Evolutionary conservation across 768 basidiomycete genomes (phyloP).

Genomic region (Mrakia frigida): DNA sequence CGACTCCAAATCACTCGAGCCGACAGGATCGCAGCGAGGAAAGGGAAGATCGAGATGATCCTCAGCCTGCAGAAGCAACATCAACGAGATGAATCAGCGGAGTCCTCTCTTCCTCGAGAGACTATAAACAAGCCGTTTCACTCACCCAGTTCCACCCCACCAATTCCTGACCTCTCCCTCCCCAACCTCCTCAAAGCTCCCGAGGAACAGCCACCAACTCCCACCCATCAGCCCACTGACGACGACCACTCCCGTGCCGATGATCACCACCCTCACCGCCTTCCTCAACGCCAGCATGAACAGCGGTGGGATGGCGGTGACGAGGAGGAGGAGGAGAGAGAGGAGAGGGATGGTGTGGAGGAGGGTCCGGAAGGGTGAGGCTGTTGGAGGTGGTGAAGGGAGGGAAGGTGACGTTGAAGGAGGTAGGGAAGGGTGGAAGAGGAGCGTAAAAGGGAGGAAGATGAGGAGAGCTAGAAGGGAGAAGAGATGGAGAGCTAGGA

Average conservation of each 20-base stretch:
- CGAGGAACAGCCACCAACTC: slow-evolving; percentile 26
- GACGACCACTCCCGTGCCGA: neutral
- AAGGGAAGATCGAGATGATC: slow-evolving; percentile 17
- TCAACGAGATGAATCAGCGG: no score
- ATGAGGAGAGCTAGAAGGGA: slow-evolving; percentile 16
- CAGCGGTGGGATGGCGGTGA: slow-evolving; percentile 6
- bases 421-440: slow-evolving; percentile 9
- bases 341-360: slow-evolving; percentile 29
- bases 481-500: slow-evolving; percentile 19
- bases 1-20: slow-evolving; percentile 15
- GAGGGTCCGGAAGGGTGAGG: slow-evolving; percentile 30
- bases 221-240: neutral
- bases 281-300: slow-evolving; percentile 12
- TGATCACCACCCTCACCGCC: slow-evolving; percentile 7
- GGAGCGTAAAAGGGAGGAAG: slow-evolving; percentile 25
- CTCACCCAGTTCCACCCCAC: slow-evolving; percentile 31
- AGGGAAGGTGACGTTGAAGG: neutral
- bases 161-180: slow-evolving; percentile 11
- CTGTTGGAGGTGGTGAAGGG: neutral
- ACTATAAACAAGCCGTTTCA: no score
- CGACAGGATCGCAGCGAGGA: slow-evolving; percentile 4
- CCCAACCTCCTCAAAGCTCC: slow-evolving; percentile 16
- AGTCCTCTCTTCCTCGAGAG: no score
- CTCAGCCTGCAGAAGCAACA: neutral
- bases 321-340: slow-evolving; percentile 16